phyloP scores from a whole-genome alignment of 352 stramenopile species.

The Nothophytophthora sp. region DNA sequence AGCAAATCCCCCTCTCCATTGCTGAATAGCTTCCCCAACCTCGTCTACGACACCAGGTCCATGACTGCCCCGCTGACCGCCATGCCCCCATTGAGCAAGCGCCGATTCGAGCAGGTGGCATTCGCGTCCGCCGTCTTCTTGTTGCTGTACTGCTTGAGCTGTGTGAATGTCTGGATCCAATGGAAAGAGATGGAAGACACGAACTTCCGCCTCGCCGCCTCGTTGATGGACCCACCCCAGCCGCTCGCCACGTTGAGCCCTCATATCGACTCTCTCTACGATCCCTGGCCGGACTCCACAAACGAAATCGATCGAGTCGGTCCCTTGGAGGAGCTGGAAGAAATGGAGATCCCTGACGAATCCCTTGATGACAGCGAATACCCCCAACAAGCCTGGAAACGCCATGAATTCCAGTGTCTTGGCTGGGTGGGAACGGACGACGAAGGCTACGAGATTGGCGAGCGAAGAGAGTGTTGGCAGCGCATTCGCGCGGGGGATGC shows the following conservation, averaged over 20 bases:
- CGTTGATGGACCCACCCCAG: too few species aligned
- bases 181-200: slow-evolving; percentile 11
- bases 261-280: neutral
- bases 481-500: slow-evolving; percentile 39
- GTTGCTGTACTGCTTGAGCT: slow-evolving; percentile 8
- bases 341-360: neutral
- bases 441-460: slow-evolving; percentile 33
- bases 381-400: slow-evolving; percentile 2
- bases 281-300: neutral
- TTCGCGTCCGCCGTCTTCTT: neutral
- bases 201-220: neutral
- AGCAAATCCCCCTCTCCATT: too few species aligned
- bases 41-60: too few species aligned
- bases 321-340: too few species aligned
- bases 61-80: too few species aligned
- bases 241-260: too few species aligned
- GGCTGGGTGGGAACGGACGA: slow-evolving; percentile 42
- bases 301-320: too few species aligned
- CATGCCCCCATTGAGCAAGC: too few species aligned
- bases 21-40: too few species aligned
- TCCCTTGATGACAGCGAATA: neutral
- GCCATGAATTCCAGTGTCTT: slow-evolving; percentile 40
- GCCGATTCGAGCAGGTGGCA: neutral
- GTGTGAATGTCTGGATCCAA: slow-evolving; percentile 4
- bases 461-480: slow-evolving; percentile 40